Conservation (phyloP, 208 protist genomes). For the Trypanosoma theileri region DNA sequence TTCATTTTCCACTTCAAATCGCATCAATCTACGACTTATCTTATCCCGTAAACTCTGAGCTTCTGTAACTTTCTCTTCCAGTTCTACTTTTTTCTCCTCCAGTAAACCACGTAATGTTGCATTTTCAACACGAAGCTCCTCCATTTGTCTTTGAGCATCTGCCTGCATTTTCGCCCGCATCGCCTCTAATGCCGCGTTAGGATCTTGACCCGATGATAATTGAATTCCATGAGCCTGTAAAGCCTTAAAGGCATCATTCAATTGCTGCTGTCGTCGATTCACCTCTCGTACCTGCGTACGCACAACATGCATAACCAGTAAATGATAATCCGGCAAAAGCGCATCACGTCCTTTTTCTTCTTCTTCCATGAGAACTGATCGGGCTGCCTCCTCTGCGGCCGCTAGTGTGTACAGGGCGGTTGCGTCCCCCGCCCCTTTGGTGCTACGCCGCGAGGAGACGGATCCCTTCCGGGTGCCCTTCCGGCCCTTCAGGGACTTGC, state of each 20-base stretch:
- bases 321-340: constrained; percentile 62
- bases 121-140: constrained; percentile 47
- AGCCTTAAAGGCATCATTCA: constrained; percentile 61
- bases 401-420: constrained; percentile 27
- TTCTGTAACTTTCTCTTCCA: constrained; percentile 60
- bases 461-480: constrained; percentile 7
- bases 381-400: constrained; percentile 42
- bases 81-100: constrained; percentile 49
- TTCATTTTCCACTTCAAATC: constrained; percentile 70
- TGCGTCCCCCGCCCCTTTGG: constrained; percentile 11
- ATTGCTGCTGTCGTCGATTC: constrained; percentile 52
- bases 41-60: constrained; percentile 59
- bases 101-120: constrained; percentile 47
- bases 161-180: constrained; percentile 44
- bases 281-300: constrained; percentile 56
- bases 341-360: constrained; percentile 54
- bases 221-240: constrained; percentile 43
- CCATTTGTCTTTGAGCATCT: constrained; percentile 49
- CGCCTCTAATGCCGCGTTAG: constrained; percentile 40
- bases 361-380: constrained; percentile 38
- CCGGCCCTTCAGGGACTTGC: constrained; percentile 6
- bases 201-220: constrained; percentile 27
- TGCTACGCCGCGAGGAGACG: constrained; percentile 1
- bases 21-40: constrained; percentile 52
- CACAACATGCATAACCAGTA: constrained; percentile 73